Percentiles rank a stretch among this genome's conserved stretches.
These are phyloP conservation scores for Wickerhamomyces sp. DNA, from an alignment of 1,139 yeast species.

Conservation along the genomic window DNA sequence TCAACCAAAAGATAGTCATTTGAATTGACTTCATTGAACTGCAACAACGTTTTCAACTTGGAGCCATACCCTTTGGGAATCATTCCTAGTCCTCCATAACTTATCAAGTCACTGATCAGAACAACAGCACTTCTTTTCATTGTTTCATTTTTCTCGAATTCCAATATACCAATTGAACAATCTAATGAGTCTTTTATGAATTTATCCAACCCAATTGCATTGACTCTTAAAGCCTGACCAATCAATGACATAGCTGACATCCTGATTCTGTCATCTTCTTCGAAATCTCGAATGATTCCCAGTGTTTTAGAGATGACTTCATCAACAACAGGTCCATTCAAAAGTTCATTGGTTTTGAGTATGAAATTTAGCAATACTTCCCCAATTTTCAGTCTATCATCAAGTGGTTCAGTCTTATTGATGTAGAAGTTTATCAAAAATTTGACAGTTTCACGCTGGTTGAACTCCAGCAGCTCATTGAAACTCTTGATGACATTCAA, in stretches of 20 bases:
- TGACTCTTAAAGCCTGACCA: slow-evolving; percentile 59
- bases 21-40: slow-evolving; percentile 44
- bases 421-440: slow-evolving; percentile 41
- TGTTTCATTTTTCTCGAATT: slow-evolving; percentile 40
- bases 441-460: slow-evolving; percentile 36
- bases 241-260: slow-evolving; percentile 84
- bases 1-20: slow-evolving; percentile 55
- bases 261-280: slow-evolving; percentile 55
- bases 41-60: slow-evolving; percentile 37
- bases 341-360: slow-evolving; percentile 42
- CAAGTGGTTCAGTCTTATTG: slow-evolving; percentile 31
- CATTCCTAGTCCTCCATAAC: slow-evolving; percentile 38
- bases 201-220: slow-evolving; percentile 48
- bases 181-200: slow-evolving; percentile 58
- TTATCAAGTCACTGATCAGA: slow-evolving; percentile 57
- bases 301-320: slow-evolving; percentile 30
- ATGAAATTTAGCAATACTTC: slow-evolving; percentile 69
- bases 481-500: slow-evolving; percentile 79
- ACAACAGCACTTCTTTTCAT: slow-evolving; percentile 77
- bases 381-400: slow-evolving; percentile 69
- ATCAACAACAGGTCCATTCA: slow-evolving; percentile 37
- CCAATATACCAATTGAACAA: slow-evolving; percentile 70
- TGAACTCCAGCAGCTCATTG: slow-evolving; percentile 47
- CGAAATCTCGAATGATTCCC: slow-evolving; percentile 24
- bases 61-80: slow-evolving; percentile 45